Evolutionary conservation across 2,329 filamentous ascomycete genomes (phyloP), one percentile per base, ranked within the genome.

Genomic region (Aphanocladium album): DNA sequence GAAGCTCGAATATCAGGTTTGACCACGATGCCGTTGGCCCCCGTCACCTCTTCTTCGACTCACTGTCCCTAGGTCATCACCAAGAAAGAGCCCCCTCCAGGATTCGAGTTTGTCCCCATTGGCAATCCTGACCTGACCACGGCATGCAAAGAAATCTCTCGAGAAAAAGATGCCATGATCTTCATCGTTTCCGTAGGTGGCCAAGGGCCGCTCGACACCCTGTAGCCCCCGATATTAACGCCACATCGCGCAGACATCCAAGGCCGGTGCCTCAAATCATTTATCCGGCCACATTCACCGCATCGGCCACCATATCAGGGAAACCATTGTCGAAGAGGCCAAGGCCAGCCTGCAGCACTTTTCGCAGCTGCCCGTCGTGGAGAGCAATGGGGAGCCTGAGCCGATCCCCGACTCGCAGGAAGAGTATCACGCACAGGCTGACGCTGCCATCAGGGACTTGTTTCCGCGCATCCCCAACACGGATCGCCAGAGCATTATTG

Each of bases 391-490:
- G 60, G 69, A 70, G 37, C 81, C 83, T 2, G 85, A 87, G 67
- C 81, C 83, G 5, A 86, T 88, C 57, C 85, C 85, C 1, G 74
- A 80, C 53, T 79, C 76, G 1, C 85, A 87, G 67, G 73, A 77
- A 41, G 82, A 86, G 62, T 87, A 88, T 65, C 82, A 87, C 66
- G 74, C 74, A 54, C 84, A 88, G 70, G 85, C 84, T 56, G 84
- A 88, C 69, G 81, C 78, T 30, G 84, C 83, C 11, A 77, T 89
- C 55, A 77, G 82, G 67, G 86, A 88, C 67, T 72, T 88, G 19
- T 88, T 88, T 66, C 86, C 85, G 1, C 77, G 85, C 60, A 87
- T 89, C 57, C 86, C 86, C 11, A 79, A 88, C 64, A 85, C 83
- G 25, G 85, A 88, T 71, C 81, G 85, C 45, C 79, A 83, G 64